phyloP scores from a whole-genome alignment of 768 basidiomycete genomes.

The Lactifluus piperatus region DNA sequence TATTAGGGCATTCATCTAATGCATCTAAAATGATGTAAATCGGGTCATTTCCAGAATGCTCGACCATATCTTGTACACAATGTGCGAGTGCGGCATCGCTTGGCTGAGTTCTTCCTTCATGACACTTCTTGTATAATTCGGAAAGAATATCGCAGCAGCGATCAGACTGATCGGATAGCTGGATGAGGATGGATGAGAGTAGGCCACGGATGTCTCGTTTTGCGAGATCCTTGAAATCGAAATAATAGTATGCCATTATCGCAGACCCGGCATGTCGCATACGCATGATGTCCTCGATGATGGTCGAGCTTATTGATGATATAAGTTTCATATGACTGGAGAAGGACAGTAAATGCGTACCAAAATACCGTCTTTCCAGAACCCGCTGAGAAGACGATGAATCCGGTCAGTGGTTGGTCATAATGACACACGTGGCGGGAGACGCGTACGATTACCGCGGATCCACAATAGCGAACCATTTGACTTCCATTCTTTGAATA shows the following conservation, averaged over 20 bases:
- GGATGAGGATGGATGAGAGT: not conserved
- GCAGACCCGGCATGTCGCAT: not conserved
- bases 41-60: not conserved
- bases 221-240: not conserved
- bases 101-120: not conserved
- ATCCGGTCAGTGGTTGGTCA: not conserved
- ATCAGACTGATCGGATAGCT: not conserved
- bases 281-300: not conserved
- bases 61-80: not conserved
- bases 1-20: not conserved
- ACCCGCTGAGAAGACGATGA: not conserved
- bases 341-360: not conserved
- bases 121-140: not conserved
- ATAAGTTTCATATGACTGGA: not conserved
- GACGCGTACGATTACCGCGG: not conserved
- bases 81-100: not conserved
- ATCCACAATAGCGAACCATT: slow-evolving; percentile 1
- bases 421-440: not conserved
- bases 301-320: not conserved
- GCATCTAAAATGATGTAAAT: not conserved
- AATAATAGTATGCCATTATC: not conserved
- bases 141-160: not conserved
- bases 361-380: not conserved
- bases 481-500: not conserved
- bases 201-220: not conserved